Percentiles rank a stretch among this genome's conserved stretches.
Conservation (phyloP, 306 rosid species). For the Hippophae rhamnoides region DNA sequence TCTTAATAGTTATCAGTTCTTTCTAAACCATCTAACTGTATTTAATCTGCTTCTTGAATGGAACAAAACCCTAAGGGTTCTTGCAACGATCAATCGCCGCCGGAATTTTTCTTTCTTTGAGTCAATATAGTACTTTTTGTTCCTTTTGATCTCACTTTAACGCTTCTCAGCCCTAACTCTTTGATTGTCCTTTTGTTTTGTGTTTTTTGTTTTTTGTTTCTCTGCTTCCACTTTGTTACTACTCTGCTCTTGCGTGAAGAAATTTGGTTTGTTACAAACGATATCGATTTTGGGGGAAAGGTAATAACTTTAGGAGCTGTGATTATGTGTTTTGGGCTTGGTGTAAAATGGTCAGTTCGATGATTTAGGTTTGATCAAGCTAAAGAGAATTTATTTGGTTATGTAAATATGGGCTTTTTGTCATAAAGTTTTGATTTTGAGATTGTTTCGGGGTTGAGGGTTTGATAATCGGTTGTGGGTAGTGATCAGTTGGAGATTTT, state of each 20-base stretch:
- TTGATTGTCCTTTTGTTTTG: background rate
- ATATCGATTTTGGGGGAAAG: conserved; percentile 3
- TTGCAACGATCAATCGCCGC: conserved; percentile 70
- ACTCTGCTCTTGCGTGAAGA: background rate
- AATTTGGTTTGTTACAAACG: conserved; percentile 14
- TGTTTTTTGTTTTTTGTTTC: background rate
- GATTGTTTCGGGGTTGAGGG: conserved; percentile 22
- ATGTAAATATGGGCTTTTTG: conserved; percentile 30
- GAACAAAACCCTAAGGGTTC: conserved; percentile 94
- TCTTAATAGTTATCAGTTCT: background rate
- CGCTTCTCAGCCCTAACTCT: conserved; percentile 7
- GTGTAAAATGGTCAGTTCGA: conserved; percentile 15
- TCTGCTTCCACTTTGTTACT: background rate
- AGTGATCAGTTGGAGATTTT: conserved; percentile 1
- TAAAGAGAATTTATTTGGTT: conserved; percentile 20
- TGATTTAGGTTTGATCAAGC: conserved; percentile 25
- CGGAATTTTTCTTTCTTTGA: conserved; percentile 25
- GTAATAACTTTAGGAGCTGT: background rate
- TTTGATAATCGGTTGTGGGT: conserved; percentile 17
- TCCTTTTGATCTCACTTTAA: conserved; percentile 15
- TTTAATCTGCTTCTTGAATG: conserved; percentile 47
- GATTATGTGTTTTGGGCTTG: conserved; percentile 9
- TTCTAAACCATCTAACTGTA: conserved; percentile 25
- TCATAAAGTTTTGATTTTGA: conserved; percentile 20
- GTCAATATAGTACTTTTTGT: background rate